Conservation (phyloP, 495 filamentous ascomycete genomes). For the Daldinia bambusicola region DNA sequence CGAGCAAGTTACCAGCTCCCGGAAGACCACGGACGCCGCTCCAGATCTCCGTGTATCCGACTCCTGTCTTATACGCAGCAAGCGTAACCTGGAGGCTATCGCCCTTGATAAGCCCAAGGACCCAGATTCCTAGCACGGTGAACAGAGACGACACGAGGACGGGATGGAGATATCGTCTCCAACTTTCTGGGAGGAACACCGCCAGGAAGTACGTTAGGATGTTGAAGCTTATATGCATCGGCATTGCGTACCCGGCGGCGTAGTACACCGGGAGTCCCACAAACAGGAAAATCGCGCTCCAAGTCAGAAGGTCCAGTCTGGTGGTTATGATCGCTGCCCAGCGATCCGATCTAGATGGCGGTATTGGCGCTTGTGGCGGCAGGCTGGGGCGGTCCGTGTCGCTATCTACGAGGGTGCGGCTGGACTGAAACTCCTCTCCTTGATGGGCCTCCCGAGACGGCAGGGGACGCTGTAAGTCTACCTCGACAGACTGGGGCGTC, state of each 20-base stretch:
- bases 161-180: slow-evolving; percentile 61
- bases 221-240: slow-evolving; percentile 61
- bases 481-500: slow-evolving; percentile 25
- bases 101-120: slow-evolving; percentile 54
- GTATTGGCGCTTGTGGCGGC: slow-evolving; percentile 49
- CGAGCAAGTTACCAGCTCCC: slow-evolving; percentile 63
- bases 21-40: slow-evolving; percentile 46
- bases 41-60: slow-evolving; percentile 60
- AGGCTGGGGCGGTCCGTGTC: background rate
- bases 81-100: slow-evolving; percentile 50
- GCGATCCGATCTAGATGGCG: slow-evolving; percentile 54
- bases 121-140: slow-evolving; percentile 58
- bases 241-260: slow-evolving; percentile 62
- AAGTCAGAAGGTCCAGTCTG: slow-evolving; percentile 56
- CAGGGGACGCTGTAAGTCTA: slow-evolving; percentile 27
- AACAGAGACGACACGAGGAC: slow-evolving; percentile 60
- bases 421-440: slow-evolving; percentile 10
- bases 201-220: slow-evolving; percentile 61
- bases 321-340: slow-evolving; percentile 57
- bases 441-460: slow-evolving; percentile 26
- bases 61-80: slow-evolving; percentile 55
- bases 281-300: slow-evolving; percentile 55
- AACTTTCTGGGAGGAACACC: slow-evolving; percentile 55
- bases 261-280: slow-evolving; percentile 63
- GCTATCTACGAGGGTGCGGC: background rate